These are phyloP conservation scores for Lagenidium sp. DNA, from an alignment of 352 stramenopile species.

Conservation along the genomic window DNA sequence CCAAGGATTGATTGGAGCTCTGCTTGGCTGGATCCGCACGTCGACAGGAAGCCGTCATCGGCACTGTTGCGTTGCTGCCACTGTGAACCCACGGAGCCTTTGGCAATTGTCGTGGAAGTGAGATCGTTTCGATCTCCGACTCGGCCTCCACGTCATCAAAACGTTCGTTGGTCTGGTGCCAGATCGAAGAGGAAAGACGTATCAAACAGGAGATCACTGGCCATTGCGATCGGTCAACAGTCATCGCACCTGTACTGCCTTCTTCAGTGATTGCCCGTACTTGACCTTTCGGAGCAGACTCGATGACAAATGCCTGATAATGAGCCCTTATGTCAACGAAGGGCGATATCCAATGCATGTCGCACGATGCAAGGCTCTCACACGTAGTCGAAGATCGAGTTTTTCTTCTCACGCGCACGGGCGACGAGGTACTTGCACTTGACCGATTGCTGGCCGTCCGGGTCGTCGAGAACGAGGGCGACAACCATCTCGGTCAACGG, in stretches of 20 bases:
- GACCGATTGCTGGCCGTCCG: conserved; percentile 4
- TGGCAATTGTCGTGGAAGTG: no score
- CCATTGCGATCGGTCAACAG: no score
- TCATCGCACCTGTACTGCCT: conserved; percentile 24
- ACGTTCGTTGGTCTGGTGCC: no score
- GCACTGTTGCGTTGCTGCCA: no score
- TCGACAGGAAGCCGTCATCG: no score
- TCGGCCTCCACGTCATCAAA: conserved; percentile 4
- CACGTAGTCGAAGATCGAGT: conserved; percentile 64
- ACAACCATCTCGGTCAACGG: conserved; percentile 8
- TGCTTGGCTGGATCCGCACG: not conserved
- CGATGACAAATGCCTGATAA: conserved; percentile 36
- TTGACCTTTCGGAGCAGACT: conserved; percentile 45
- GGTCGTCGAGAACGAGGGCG: conserved; percentile 4
- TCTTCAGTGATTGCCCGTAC: conserved; percentile 39
- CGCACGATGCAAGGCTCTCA: no score
- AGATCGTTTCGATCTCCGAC: not conserved
- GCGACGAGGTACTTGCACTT: conserved; percentile 23
- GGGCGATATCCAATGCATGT: not conserved
- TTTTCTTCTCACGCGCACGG: conserved; percentile 15
- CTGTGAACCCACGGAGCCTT: no score
- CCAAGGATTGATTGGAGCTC: not conserved
- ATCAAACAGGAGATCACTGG: no score
- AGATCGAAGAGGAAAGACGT: no score
- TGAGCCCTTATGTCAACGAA: not conserved